A percentile compares a stretch with the other conserved stretches of the same genome.
These are phyloP conservation scores for Graphilbum sp. DNA, from an alignment of 2,329 filamentous ascomycete species.

Conservation along the genomic window DNA sequence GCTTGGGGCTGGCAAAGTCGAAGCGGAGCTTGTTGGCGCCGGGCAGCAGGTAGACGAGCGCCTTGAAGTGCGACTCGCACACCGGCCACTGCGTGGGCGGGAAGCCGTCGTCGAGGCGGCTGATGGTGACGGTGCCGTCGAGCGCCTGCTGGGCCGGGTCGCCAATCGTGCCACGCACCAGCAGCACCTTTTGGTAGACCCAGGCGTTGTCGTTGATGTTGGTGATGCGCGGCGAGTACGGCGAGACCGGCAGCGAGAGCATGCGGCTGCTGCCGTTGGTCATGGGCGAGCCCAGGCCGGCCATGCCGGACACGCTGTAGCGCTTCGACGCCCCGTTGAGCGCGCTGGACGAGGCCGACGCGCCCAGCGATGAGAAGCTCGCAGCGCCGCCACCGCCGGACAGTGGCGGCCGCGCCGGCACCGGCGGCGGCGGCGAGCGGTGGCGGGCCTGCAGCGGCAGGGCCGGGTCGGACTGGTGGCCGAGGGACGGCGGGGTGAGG, in stretches of 20 bases:
- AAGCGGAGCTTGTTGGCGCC: constrained; percentile 79
- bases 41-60: constrained; percentile 74
- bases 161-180: constrained; percentile 67
- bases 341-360: background rate
- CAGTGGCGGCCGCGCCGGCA: constrained; percentile 17
- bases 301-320: constrained; percentile 48
- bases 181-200: constrained; percentile 82
- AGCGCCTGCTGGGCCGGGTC: constrained; percentile 50
- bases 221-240: constrained; percentile 63
- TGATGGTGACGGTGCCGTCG: constrained; percentile 66
- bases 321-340: constrained; percentile 24
- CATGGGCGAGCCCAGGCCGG: constrained; percentile 39
- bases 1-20: constrained; percentile 73
- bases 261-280: constrained; percentile 35
- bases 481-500: constrained; percentile 58
- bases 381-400: constrained; percentile 4
- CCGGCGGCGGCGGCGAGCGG: constrained; percentile 17
- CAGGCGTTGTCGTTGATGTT: constrained; percentile 72
- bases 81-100: constrained; percentile 78
- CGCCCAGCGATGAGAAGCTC: background rate
- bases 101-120: constrained; percentile 71
- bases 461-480: constrained; percentile 48
- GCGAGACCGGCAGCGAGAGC: constrained; percentile 47
- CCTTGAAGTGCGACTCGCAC: constrained; percentile 79
- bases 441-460: constrained; percentile 38